These are phyloP conservation scores for Orbilia blumenaviensis DNA, from an alignment of 2,329 filamentous ascomycete species.

Conservation along the genomic window DNA sequence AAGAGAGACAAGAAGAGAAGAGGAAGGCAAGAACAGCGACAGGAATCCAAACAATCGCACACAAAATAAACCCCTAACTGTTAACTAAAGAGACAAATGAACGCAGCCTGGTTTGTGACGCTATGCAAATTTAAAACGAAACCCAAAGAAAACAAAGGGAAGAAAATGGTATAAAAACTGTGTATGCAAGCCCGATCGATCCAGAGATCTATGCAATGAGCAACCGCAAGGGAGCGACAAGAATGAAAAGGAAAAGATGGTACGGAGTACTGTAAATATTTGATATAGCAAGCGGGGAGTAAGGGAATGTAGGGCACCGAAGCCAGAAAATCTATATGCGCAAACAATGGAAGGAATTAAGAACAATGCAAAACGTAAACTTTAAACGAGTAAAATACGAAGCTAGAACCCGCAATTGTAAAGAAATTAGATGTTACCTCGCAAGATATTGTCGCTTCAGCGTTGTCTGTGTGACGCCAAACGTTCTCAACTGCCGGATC, in stretches of 20 bases:
- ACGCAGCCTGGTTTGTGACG: slow-evolving; percentile 34
- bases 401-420: slow-evolving; percentile 5
- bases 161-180: slow-evolving; percentile 2
- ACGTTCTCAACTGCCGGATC: slow-evolving; percentile 7
- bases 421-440: slow-evolving; percentile 14
- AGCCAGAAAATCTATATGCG: not conserved
- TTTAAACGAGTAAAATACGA: not conserved
- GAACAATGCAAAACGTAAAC: not conserved
- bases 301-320: not conserved
- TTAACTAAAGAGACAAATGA: slow-evolving; percentile 1
- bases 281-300: not conserved
- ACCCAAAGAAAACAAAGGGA: not conserved
- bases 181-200: slow-evolving; percentile 39
- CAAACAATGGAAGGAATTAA: not conserved
- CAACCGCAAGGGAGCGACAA: slow-evolving; percentile 34
- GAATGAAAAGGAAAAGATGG: slow-evolving; percentile 5
- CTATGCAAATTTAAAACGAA: slow-evolving; percentile 44
- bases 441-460: slow-evolving; percentile 14
- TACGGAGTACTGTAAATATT: not conserved
- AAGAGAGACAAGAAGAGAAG: not conserved
- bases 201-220: slow-evolving; percentile 23
- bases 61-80: not conserved
- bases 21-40: not conserved
- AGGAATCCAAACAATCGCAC: not conserved
- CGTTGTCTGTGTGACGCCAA: slow-evolving; percentile 30